Evolutionary conservation across 805 yeast species (phyloP).

Genomic region (Lachancea lanzarotensis): DNA sequence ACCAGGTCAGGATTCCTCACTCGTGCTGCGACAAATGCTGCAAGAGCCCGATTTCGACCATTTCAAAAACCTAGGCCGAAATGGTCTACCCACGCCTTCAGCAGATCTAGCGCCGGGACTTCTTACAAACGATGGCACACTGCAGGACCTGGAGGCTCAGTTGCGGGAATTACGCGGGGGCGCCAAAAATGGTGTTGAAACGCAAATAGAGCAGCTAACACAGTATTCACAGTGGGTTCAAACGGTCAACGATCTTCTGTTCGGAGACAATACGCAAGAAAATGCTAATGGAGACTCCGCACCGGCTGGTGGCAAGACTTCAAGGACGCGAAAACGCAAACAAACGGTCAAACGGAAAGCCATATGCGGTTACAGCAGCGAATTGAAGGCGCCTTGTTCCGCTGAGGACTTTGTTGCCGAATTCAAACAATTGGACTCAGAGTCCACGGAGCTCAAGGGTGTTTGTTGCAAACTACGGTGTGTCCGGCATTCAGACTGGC

Average conservation of each 20-base stretch:
- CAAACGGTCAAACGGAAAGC: conserved; percentile 12
- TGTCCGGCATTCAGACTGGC: conserved; percentile 28
- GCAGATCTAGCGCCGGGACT: conserved; percentile 10
- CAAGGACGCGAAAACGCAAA: conserved; percentile 13
- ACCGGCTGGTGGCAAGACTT: conserved; percentile 1
- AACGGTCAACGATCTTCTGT: conserved; percentile 17
- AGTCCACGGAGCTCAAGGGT: conserved; percentile 9
- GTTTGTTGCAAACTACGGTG: conserved; percentile 27
- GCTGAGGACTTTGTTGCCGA: conserved; percentile 16
- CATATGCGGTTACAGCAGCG: conserved; percentile 27
- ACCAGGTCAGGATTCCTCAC: conserved; percentile 4
- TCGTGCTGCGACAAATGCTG: conserved; percentile 15
- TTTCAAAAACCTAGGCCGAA: conserved; percentile 20
- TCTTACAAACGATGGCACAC: neutral
- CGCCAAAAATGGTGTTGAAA: conserved; percentile 10
- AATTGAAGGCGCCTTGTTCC: conserved; percentile 13
- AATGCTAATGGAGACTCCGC: conserved; percentile 1
- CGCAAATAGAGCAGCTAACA: conserved; percentile 14
- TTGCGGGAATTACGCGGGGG: conserved; percentile 14
- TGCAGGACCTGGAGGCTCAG: conserved; percentile 12
- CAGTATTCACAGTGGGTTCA: conserved; percentile 31
- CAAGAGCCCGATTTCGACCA: conserved; percentile 4
- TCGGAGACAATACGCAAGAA: neutral
- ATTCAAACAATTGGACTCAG: conserved; percentile 8
- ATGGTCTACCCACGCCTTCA: conserved; percentile 14